Base-by-base conservation (phyloP, 2,329 filamentous ascomycete species). In the Aspergillus terreus region DNA sequence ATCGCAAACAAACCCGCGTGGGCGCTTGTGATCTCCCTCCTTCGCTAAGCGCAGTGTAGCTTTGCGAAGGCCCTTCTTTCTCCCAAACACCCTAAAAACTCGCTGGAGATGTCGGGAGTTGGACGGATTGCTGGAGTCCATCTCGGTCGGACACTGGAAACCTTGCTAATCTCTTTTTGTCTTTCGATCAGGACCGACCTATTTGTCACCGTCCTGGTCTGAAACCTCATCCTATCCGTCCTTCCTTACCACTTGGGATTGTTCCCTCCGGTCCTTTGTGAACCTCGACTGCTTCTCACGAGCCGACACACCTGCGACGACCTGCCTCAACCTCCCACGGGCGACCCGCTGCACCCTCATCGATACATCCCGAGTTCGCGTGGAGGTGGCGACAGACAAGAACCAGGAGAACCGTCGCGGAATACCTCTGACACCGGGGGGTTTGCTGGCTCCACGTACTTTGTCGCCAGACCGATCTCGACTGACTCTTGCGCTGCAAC, bases 401-500 rank as follows among this genome's bases (percentile, higher is more conserved):
- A 30, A 30, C 27, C 10, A 23, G 23, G 23, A 23, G 9, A 30
- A 7, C 10, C 10, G 7, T 30, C 27, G 6, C 27, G 2, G 27
- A 30, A 11, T 23, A 32, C 33, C 12, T 38, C 33, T 38, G 35
- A 38, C 27, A 30, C 10, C 27, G 27, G 27, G 27, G 27, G 11
- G 7, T 11, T 30, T 30, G 27, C 9, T 30, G 27, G 35, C 38
- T 25, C 46, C 19, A 15, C 40, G 14, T 30, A 41, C 25, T 19
- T n/a, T 10, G 17, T 42, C 19, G 40, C 19, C 19, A 21, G 40
- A 21, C 19, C 40, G n/a, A 12, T 21, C 40, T 42, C 40, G 40
- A 42, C 40, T 4, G 15, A 27, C 35, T 33, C 45, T 19, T 49
- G 14, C 46, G 27, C 49, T 60, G 52, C 56, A 47, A 23, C 40